phyloP scores from a whole-genome alignment of 495 filamentous ascomycete genomes.

The Neurospora pannonica region DNA sequence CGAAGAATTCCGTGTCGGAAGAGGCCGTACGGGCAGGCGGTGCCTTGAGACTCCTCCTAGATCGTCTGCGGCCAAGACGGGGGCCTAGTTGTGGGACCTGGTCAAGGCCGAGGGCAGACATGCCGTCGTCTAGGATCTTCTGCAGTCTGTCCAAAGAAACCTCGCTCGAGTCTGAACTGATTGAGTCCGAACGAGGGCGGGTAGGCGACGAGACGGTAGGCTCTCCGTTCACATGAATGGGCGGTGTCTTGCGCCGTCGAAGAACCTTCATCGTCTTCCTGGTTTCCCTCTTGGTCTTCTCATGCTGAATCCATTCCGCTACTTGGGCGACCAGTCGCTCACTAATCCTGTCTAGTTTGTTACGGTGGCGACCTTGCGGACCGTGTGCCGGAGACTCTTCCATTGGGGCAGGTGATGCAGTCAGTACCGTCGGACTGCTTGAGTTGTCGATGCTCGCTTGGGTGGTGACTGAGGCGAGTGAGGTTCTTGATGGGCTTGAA shows the following conservation, averaged over 20 bases:
- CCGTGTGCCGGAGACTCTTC: conserved; percentile 23
- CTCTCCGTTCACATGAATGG: conserved; percentile 2
- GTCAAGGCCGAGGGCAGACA: conserved; percentile 36
- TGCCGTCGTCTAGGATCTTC: conserved; percentile 55
- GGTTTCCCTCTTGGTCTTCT: conserved; percentile 54
- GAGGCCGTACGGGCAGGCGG: conserved; percentile 32
- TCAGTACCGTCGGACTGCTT: conserved; percentile 7
- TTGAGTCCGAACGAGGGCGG: conserved; percentile 29
- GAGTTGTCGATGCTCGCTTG: conserved; percentile 24
- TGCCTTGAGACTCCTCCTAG: conserved; percentile 24
- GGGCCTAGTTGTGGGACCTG: conserved; percentile 25
- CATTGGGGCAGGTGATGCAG: conserved; percentile 15
- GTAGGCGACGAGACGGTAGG: neutral
- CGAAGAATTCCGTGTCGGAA: conserved; percentile 74
- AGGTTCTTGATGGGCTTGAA: conserved; percentile 27
- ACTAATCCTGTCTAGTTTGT: conserved; percentile 29
- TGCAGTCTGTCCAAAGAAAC: conserved; percentile 61
- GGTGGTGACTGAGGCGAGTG: conserved; percentile 25
- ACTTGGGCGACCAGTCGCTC: conserved; percentile 61
- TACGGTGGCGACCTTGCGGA: conserved; percentile 21
- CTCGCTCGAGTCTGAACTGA: conserved; percentile 47
- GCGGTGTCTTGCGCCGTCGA: conserved; percentile 21
- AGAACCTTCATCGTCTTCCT: conserved; percentile 34
- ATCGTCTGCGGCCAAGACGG: conserved; percentile 19
- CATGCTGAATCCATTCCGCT: conserved; percentile 67